A percentile compares a stretch with the other conserved stretches of the same genome.
Evolutionary conservation across 2,329 filamentous ascomycete genomes (phyloP).

Genomic region (Diplodia corticola): DNA sequence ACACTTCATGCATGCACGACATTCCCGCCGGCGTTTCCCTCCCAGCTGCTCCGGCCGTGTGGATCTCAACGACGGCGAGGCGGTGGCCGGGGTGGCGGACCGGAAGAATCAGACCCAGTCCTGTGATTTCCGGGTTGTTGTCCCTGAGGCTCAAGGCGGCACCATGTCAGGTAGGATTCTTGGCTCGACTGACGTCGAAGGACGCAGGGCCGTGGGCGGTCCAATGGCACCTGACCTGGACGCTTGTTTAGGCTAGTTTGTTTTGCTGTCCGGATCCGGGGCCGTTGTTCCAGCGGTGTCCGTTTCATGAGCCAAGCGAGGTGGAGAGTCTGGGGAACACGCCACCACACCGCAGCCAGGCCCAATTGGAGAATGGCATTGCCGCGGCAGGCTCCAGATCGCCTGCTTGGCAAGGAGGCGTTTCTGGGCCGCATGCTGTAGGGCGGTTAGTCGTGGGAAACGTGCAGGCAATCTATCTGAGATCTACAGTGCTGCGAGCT

Average conservation of each 20-base stretch:
- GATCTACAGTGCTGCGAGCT: not conserved
- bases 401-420: not conserved
- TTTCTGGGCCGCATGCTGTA: not conserved
- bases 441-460: not conserved
- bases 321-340: constrained; percentile 19
- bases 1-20: constrained; percentile 14
- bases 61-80: not conserved
- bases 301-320: constrained; percentile 20
- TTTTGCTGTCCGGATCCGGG: not conserved
- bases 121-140: constrained; percentile 16
- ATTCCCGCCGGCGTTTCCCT: not conserved
- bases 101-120: constrained; percentile 8
- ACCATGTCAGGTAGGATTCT: not conserved
- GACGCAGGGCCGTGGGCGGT: not conserved
- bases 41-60: not conserved
- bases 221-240: not conserved
- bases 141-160: constrained; percentile 12
- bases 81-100: not conserved
- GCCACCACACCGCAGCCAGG: not conserved
- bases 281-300: constrained; percentile 9
- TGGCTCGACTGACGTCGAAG: constrained; percentile 4
- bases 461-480: constrained; percentile 6
- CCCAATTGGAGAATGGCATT: not conserved
- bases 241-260: not conserved
- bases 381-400: constrained; percentile 12